These are phyloP conservation scores for Nicotiana sylvestris DNA, from an alignment of 257 asterid genomes.

Conservation along the genomic window DNA sequence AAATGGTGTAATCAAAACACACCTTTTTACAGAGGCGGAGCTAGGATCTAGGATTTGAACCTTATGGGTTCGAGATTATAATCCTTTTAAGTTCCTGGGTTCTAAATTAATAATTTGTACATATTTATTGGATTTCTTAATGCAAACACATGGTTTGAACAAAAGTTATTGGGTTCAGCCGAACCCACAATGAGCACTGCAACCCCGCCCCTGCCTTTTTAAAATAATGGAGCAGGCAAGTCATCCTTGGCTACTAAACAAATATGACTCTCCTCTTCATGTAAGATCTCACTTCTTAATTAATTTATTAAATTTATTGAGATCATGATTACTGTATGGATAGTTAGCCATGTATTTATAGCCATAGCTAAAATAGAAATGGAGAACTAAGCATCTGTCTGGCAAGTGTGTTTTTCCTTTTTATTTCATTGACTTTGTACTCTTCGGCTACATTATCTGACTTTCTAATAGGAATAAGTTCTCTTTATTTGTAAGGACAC, in stretches of 20 bases:
- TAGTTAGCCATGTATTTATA: not conserved
- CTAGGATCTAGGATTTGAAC: too few species aligned
- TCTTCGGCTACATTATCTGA: not conserved
- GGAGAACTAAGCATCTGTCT: too few species aligned
- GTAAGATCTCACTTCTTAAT: not conserved
- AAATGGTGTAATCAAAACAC: too few species aligned
- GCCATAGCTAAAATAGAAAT: too few species aligned
- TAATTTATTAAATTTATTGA: not conserved
- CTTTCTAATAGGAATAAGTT: not conserved
- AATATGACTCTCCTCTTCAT: not conserved
- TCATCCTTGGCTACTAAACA: conserved; percentile 14
- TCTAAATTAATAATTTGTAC: too few species aligned
- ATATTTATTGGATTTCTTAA: too few species aligned
- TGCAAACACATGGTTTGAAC: too few species aligned
- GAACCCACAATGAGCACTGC: too few species aligned
- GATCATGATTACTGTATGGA: not conserved
- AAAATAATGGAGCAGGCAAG: not conserved
- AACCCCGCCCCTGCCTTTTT: not conserved
- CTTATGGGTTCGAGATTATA: too few species aligned
- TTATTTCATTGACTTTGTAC: not conserved
- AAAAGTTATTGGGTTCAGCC: too few species aligned
- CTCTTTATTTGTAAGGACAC: not conserved
- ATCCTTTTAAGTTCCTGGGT: too few species aligned
- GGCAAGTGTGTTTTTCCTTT: not conserved
- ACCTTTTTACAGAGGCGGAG: too few species aligned